These are phyloP conservation scores for Nepenthes alata DNA, from an alignment of 179 eudicot species.

Conservation along the genomic window DNA sequence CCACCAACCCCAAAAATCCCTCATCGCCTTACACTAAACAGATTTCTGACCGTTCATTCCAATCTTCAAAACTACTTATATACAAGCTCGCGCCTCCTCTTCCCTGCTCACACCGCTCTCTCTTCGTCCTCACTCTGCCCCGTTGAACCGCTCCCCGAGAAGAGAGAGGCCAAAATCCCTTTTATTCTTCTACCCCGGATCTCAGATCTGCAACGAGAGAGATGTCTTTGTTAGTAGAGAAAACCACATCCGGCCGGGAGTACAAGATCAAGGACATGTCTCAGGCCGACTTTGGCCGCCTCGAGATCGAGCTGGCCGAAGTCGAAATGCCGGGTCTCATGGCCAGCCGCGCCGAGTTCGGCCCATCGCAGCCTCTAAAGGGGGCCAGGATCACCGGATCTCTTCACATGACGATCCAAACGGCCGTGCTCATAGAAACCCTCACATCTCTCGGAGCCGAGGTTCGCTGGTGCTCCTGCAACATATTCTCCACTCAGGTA, in stretches of 20 bases:
- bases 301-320: constrained; percentile 65
- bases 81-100: constrained; percentile 4
- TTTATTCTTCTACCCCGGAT: background rate
- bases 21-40: background rate
- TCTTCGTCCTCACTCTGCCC: background rate
- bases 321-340: constrained; percentile 76
- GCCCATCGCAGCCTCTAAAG: constrained; percentile 59
- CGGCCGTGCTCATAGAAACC: constrained; percentile 63
- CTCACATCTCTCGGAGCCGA: constrained; percentile 66
- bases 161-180: constrained; percentile 1
- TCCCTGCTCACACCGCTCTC: background rate
- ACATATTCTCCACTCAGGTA: constrained; percentile 69
- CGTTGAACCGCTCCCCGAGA: background rate
- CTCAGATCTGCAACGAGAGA: constrained; percentile 6
- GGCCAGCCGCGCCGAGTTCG: constrained; percentile 58
- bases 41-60: constrained; percentile 12
- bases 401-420: constrained; percentile 67
- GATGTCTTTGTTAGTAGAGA: constrained; percentile 32
- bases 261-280: constrained; percentile 44
- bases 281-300: constrained; percentile 68
- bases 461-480: constrained; percentile 74
- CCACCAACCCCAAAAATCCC: constrained; percentile 1
- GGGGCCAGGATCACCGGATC: constrained; percentile 66
- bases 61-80: constrained; percentile 16
- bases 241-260: constrained; percentile 33